These are phyloP conservation scores for Rhizopus arrhizus DNA, from an alignment of 371 early-diverging fungal genomes.

Conservation along the genomic window DNA sequence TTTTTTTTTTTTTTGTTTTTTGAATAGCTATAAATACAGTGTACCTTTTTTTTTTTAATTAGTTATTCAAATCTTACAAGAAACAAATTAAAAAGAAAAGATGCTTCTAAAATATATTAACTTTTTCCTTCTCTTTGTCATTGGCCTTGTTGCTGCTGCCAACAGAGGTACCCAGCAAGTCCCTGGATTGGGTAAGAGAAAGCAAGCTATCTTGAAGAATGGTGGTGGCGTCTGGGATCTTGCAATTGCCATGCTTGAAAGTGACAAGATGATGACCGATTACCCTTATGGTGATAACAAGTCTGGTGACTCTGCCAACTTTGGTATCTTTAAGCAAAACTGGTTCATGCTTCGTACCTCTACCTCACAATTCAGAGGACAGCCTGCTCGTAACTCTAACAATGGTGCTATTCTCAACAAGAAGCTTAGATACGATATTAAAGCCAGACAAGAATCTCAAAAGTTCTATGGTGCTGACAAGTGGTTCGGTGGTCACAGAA, in stretches of 20 bases:
- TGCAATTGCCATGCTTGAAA: slow-evolving; percentile 18
- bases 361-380: slow-evolving; percentile 2
- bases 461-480: slow-evolving; percentile 5
- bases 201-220: slow-evolving; percentile 2
- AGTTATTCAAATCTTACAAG: too few species aligned
- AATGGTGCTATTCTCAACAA: neutral
- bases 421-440: slow-evolving; percentile 2
- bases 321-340: slow-evolving; percentile 16
- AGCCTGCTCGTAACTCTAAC: neutral
- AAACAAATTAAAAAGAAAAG: too few species aligned
- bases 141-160: neutral
- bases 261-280: slow-evolving; percentile 1
- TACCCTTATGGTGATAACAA: slow-evolving; percentile 10
- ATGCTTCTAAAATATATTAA: neutral
- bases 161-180: neutral
- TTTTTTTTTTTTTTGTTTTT: too few species aligned
- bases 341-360: slow-evolving; percentile 14
- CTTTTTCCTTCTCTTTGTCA: neutral
- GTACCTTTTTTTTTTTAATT: too few species aligned
- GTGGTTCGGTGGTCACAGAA: slow-evolving; percentile 18
- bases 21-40: too few species aligned
- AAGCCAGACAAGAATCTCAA: slow-evolving; percentile 14
- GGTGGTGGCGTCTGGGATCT: slow-evolving; percentile 7
- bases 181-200: slow-evolving; percentile 7
- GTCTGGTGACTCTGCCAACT: slow-evolving; percentile 10